Evolutionary conservation across 495 filamentous ascomycete genomes (phyloP).

Genomic region (Podospora comata): DNA sequence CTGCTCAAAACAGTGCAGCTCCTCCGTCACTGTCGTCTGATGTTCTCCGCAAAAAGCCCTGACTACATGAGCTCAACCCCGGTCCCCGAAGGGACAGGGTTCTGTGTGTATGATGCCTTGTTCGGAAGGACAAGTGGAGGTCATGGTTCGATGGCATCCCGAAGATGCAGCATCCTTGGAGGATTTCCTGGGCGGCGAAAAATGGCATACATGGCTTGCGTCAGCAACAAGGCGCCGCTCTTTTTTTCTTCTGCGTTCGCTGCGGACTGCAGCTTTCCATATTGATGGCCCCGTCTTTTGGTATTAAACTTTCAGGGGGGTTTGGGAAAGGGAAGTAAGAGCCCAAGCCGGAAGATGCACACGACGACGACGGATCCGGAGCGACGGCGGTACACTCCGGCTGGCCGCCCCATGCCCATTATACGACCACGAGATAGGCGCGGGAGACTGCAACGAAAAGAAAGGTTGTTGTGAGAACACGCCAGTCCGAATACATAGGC

Average conservation of each 20-base stretch:
- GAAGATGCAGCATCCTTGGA: conserved; percentile 5
- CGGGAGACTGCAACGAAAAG: background rate
- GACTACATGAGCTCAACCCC: background rate
- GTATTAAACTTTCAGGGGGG: background rate
- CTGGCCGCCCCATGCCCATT: background rate
- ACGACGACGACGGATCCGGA: conserved; percentile 1
- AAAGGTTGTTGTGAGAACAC: background rate
- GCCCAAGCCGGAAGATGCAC: background rate
- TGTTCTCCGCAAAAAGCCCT: conserved; percentile 12
- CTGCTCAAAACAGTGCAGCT: background rate
- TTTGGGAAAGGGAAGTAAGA: background rate
- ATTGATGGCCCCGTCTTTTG: background rate
- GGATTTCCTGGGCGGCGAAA: background rate
- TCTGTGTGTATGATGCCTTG: background rate
- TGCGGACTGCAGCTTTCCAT: conserved; percentile 2
- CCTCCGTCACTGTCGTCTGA: conserved; percentile 10
- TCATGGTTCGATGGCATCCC: conserved; percentile 8
- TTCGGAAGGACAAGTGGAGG: conserved; percentile 1
- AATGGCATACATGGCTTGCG: background rate
- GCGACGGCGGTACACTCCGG: conserved; percentile 2
- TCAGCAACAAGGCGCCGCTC: background rate
- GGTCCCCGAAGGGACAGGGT: background rate
- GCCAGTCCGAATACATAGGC: background rate
- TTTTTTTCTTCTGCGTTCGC: background rate
- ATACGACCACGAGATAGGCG: background rate